Evolutionary conservation across 2,329 filamentous ascomycete species (phyloP).

Genomic region (Microdochium paspali): DNA sequence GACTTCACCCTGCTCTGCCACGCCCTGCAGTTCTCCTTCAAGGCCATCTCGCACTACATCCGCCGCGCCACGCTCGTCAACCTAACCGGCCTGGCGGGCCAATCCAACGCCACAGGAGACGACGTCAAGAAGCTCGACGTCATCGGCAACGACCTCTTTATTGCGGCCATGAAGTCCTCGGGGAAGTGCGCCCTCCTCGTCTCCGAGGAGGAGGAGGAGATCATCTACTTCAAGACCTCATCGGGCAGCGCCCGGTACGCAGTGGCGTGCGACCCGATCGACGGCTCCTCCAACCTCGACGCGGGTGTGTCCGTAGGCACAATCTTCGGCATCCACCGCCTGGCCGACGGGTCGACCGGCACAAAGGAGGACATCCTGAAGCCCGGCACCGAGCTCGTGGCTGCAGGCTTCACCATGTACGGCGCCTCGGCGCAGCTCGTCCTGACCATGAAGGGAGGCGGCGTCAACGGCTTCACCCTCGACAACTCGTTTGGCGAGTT

Average conservation of each 20-base stretch:
- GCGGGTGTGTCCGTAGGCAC: constrained; percentile 96
- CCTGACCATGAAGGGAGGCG: constrained; percentile 88
- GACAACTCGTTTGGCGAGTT: constrained; percentile 97
- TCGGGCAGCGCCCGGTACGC: constrained; percentile 72
- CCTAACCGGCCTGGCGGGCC: constrained; percentile 87
- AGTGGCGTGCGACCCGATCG: constrained; percentile 94
- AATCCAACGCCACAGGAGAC: constrained; percentile 90
- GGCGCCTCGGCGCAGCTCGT: constrained; percentile 93
- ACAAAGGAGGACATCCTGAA: constrained; percentile 79
- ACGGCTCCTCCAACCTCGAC: constrained; percentile 94
- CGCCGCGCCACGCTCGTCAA: constrained; percentile 91
- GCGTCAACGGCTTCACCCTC: constrained; percentile 95
- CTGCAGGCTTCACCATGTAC: constrained; percentile 99
- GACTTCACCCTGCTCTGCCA: constrained; percentile 99
- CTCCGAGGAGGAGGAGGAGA: constrained; percentile 95
- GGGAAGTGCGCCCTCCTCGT: constrained; percentile 86
- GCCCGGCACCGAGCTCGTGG: constrained; percentile 84
- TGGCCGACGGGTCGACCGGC: constrained; percentile 65
- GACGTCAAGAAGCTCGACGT: constrained; percentile 99
- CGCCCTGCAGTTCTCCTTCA: constrained; percentile 98
- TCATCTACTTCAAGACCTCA: constrained; percentile 76
- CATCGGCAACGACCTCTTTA: constrained; percentile 96
- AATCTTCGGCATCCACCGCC: constrained; percentile 91
- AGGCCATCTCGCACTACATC: constrained; percentile 99
- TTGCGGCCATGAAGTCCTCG: constrained; percentile 87